Evolutionary conservation across 306 rosid genomes (phyloP).

Genomic region (Sophora flavescens): DNA sequence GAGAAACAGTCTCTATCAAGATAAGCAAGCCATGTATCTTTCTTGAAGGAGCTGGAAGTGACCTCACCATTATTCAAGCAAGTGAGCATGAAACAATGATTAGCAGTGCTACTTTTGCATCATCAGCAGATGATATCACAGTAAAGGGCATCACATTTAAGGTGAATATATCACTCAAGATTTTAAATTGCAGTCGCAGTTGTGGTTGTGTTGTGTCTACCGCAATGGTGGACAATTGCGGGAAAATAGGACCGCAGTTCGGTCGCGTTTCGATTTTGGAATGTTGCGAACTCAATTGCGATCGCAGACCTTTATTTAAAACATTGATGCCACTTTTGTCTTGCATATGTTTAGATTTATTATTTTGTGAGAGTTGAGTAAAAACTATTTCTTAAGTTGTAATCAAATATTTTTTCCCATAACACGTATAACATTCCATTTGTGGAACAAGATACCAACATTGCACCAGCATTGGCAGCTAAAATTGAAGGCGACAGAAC

Average conservation of each 20-base stretch:
- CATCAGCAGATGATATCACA: constrained; percentile 27
- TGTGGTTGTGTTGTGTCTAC: no score
- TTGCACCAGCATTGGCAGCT: constrained; percentile 48
- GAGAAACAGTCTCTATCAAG: constrained; percentile 21
- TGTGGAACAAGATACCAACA: neutral
- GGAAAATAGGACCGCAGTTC: no score
- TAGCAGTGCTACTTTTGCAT: constrained; percentile 18
- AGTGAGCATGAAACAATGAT: neutral
- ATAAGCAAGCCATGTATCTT: constrained; percentile 17
- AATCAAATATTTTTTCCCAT: constrained; percentile 22
- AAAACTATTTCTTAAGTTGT: neutral
- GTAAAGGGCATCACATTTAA: constrained; percentile 34
- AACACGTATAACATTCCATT: constrained; percentile 32
- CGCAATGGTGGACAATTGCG: no score
- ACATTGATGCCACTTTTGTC: no score
- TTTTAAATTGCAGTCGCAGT: no score
- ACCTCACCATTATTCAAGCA: neutral
- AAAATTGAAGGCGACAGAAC: constrained; percentile 44
- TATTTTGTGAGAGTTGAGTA: no score
- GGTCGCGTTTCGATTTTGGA: no score
- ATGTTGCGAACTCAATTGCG: no score
- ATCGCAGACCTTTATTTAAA: no score
- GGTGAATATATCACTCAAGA: neutral
- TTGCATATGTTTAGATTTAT: neutral
- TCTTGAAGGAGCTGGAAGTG: constrained; percentile 30